Percentiles rank a stretch among this genome's conserved stretches.
phyloP scores from a whole-genome alignment of 148 eudicot genomes.

The Euryodendron excelsum region DNA sequence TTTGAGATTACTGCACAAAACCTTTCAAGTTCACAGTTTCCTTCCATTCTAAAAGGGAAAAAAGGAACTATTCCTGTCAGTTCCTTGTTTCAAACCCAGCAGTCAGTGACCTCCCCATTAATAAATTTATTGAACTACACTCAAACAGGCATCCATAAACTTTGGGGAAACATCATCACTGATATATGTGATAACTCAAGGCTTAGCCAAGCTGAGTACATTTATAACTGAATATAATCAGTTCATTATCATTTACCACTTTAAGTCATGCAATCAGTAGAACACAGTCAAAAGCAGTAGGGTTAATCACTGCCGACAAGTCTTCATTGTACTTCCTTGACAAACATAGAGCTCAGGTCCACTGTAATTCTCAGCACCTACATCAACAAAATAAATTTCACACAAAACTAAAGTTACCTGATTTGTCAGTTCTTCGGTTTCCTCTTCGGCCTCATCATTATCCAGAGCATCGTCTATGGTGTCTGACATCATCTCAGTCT shows the following conservation, averaged over 20 bases:
- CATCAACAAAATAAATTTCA: not conserved
- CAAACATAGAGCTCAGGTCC: not conserved
- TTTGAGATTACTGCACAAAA: too few species aligned
- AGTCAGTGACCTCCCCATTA: not conserved
- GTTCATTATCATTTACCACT: not conserved
- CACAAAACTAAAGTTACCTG: slow-evolving; percentile 47
- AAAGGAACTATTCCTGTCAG: not conserved
- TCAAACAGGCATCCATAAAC: not conserved
- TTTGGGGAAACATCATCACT: not conserved
- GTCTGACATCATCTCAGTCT: slow-evolving; percentile 98
- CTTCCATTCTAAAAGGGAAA: not conserved
- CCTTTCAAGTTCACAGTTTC: not conserved
- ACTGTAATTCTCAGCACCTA: not conserved
- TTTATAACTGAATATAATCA: not conserved
- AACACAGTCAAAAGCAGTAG: not conserved
- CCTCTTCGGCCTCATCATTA: slow-evolving; percentile 97
- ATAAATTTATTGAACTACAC: too few species aligned
- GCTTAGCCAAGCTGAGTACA: not conserved
- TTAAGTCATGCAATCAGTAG: not conserved
- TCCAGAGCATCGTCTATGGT: slow-evolving; percentile 90
- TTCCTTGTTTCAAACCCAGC: not conserved
- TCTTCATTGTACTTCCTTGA: not conserved
- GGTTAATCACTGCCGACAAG: not conserved
- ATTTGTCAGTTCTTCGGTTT: slow-evolving; percentile 84
- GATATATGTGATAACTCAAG: too few species aligned